These are phyloP conservation scores for Aspergillus oerlinghausenensis DNA, from an alignment of 2,329 filamentous ascomycete species.

Conservation along the genomic window DNA sequence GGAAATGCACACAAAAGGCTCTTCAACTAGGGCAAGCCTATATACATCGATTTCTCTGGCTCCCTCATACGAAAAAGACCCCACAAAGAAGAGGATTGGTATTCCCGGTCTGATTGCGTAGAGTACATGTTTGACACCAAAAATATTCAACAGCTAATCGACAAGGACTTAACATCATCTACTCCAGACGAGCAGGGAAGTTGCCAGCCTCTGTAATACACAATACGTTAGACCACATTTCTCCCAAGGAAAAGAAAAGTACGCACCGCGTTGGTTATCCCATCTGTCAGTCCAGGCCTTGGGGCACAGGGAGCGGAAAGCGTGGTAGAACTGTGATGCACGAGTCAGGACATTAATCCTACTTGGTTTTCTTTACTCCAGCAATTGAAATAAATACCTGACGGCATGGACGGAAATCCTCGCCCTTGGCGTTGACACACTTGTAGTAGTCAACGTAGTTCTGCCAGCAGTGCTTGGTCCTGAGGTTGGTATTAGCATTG, in stretches of 20 bases:
- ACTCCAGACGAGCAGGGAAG: constrained; percentile 50
- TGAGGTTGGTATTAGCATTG: constrained; percentile 21
- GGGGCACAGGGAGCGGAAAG: constrained; percentile 96
- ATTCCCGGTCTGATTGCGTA: constrained; percentile 32
- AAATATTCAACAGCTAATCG: constrained; percentile 25
- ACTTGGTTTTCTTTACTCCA: background rate
- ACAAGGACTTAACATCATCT: constrained; percentile 26
- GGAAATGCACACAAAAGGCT: constrained; percentile 9
- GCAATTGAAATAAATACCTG: constrained; percentile 61
- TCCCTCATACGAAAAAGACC: constrained; percentile 4
- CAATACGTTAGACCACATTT: constrained; percentile 3
- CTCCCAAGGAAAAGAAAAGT: background rate
- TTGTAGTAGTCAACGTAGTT: constrained; percentile 99
- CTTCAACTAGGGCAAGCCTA: constrained; percentile 25
- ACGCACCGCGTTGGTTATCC: constrained; percentile 93
- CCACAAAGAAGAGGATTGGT: constrained; percentile 18
- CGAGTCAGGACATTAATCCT: constrained; percentile 4
- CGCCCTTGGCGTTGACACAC: constrained; percentile 96
- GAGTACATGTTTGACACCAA: constrained; percentile 37
- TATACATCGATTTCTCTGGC: constrained; percentile 26
- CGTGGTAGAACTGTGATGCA: constrained; percentile 74
- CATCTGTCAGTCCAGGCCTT: constrained; percentile 89
- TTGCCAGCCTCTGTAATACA: constrained; percentile 48
- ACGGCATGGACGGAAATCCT: constrained; percentile 94
- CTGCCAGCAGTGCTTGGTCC: constrained; percentile 99